Conservation (phyloP, 2,329 filamentous ascomycete genomes). For the Beauveria varroae region DNA sequence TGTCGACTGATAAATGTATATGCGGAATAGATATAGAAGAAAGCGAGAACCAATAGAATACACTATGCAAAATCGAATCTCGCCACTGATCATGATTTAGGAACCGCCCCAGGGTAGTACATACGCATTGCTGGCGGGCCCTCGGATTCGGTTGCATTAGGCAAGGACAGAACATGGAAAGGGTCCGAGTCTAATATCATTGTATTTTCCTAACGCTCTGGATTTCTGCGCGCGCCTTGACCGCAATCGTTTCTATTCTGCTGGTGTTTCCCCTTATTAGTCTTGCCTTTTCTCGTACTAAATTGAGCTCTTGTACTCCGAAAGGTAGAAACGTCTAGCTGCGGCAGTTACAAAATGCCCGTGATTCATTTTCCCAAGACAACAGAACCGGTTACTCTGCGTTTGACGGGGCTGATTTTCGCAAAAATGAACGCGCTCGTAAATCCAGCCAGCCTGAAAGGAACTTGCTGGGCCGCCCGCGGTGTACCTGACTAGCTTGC, state of each 20-base stretch:
- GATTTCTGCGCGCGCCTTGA: constrained; percentile 15
- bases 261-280: constrained; percentile 15
- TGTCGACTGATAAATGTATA: constrained; percentile 29
- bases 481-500: too few species aligned
- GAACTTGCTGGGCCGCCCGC: too few species aligned
- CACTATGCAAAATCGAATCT: too few species aligned
- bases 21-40: not conserved
- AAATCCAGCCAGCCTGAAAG: too few species aligned
- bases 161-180: constrained; percentile 17
- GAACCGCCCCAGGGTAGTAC: too few species aligned
- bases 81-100: not conserved
- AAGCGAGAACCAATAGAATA: not conserved
- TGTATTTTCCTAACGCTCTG: constrained; percentile 16
- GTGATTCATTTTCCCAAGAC: too few species aligned
- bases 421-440: too few species aligned
- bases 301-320: not conserved
- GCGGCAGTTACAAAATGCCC: not conserved
- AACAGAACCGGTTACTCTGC: too few species aligned
- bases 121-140: too few species aligned
- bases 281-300: constrained; percentile 15
- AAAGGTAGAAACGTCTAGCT: not conserved
- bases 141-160: constrained; percentile 14
- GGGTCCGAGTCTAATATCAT: constrained; percentile 18
- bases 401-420: too few species aligned
- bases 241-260: constrained; percentile 16